Evolutionary conservation across 805 yeast species (phyloP), one percentile per base, ranked within the genome.

Genomic region (Candida pini): DNA sequence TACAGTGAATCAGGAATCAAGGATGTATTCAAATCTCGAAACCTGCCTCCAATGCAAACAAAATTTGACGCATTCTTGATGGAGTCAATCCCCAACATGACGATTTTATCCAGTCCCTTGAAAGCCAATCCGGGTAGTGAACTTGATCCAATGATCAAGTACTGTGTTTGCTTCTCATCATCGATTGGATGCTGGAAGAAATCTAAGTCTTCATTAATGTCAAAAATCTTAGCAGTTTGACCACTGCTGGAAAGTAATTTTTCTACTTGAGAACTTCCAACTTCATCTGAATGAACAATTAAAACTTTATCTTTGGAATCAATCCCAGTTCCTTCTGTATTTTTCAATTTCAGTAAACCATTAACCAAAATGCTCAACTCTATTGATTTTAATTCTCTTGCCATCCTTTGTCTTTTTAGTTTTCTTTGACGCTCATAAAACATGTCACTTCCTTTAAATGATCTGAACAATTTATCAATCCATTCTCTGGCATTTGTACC

Each of bases 71-170:
- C 19, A 26, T 43, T 51, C 30, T 50, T 45, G 7, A 62, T 41
- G 2, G 59, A 38, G 33, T 62, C 63, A 7, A 55, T 35, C 3
- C 67, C 67, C 5, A 61, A 40, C 16, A 55, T 39, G 12, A 62
- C 34, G 2, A 56, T 43, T 6, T 47, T 38, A 8, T 47, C 36
- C n/a, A 59, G 37, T 3, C 51, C 51, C 20, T 48, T 41, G 32
- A 60, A 48, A 1, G 51, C 38, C 15, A 56, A 12, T 5, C 66
- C 63, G 3, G 48, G 32, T 9, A 61, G 32, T 3, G 48, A 26
- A 16, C 49, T 44, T 0, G 53, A 13, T 19, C 53, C 51, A n/a
- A 51, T 38, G 1, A 58, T 31, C 9, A 57, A 34, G 23, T 56
- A 35, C 20, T 51, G 49, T 1, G 45, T 30, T 12, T 38, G 39